phyloP scores from a whole-genome alignment of 225 moss, liverwort and hornwort genomes.

The Lunularia cruciata region DNA sequence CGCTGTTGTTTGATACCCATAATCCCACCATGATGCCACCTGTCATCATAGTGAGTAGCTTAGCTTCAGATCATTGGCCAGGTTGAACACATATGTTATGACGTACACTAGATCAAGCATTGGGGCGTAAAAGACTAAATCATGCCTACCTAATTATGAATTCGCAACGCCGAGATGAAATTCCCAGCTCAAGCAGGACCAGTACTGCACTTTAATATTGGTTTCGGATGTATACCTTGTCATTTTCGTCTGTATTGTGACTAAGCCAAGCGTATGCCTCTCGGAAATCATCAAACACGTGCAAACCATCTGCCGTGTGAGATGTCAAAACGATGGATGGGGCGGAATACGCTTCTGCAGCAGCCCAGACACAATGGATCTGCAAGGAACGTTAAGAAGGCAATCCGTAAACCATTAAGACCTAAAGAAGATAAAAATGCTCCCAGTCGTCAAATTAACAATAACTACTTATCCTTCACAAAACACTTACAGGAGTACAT shows the following conservation, averaged over 20 bases:
- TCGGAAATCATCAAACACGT: constrained; percentile 97
- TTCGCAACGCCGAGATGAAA: not conserved
- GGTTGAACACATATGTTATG: too few relatives aligned
- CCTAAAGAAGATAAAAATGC: too few relatives aligned
- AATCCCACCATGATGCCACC: constrained; percentile 99
- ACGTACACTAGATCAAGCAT: too few relatives aligned
- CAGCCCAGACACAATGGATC: constrained; percentile 99
- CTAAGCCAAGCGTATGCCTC: constrained; percentile 96
- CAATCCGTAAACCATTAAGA: too few relatives aligned
- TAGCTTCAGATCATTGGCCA: not conserved
- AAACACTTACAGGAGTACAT: too few relatives aligned
- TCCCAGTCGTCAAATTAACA: too few relatives aligned
- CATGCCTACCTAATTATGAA: too few relatives aligned
- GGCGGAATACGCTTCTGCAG: constrained; percentile 98
- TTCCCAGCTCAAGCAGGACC: not conserved
- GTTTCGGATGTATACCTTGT: constrained; percentile 54
- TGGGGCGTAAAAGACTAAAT: too few relatives aligned
- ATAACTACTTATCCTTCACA: too few relatives aligned
- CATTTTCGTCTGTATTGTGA: constrained; percentile 85
- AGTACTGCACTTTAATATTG: not conserved
- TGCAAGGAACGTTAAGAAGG: too few relatives aligned
- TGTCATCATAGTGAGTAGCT: constrained; percentile 19
- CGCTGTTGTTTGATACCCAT: constrained; percentile 99
- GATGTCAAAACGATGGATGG: constrained; percentile 96
- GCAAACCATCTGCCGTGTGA: constrained; percentile 79